Base-by-base conservation (phyloP, 371 early-diverging fungal species). In the Actinomucor elegans region DNA sequence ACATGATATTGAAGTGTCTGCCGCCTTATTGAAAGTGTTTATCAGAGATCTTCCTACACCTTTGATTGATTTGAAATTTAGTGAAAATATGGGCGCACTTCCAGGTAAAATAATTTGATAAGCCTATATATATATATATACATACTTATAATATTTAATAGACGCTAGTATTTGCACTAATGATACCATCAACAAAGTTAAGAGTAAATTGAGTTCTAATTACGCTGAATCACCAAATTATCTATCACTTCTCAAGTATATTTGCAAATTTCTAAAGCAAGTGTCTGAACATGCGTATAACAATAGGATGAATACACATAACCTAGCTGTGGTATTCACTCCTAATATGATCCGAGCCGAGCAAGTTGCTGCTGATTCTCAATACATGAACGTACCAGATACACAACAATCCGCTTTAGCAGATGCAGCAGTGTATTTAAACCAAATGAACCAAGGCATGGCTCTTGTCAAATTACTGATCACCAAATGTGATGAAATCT, bases 271-370 rank as follows among this genome's bases (percentile, higher is more conserved):
- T 42, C 75, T 93, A 18, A 57, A 71, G 42, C 59, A 75, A 26
- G 85, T 93, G 8, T 81, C 86, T 17, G 66, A 75, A 2, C 61
- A 85, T 57, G 63, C 73, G 2, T 69, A 67, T 14, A 61, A 59
- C 8, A 97, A 92, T 59, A 73, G 79, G 33, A 97, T 97, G 97
- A 88, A 84, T 18, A 61, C 85, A 3, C 74, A 83, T 48, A 97
- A 94, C 61, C 68, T 97, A 56, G 88, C 94, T 0, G 79, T 94
- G 23, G 94, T 97, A 4, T 90, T 89, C 77, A 74, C 93, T 6
- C 95, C 95, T 5, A 96, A 93, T 50, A 71, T 97, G 55, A 83
- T 93, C 12, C 71, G 86, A 28, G 82, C 87, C 10, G 82, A 73
- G 10, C 77, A 86, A 59, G 81, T 34, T 1, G 34, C 65, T 26